A percentile compares a stretch with the other conserved stretches of the same genome.
phyloP scores from a whole-genome alignment of 2,329 filamentous ascomycete species.

The Venturia effusa region DNA sequence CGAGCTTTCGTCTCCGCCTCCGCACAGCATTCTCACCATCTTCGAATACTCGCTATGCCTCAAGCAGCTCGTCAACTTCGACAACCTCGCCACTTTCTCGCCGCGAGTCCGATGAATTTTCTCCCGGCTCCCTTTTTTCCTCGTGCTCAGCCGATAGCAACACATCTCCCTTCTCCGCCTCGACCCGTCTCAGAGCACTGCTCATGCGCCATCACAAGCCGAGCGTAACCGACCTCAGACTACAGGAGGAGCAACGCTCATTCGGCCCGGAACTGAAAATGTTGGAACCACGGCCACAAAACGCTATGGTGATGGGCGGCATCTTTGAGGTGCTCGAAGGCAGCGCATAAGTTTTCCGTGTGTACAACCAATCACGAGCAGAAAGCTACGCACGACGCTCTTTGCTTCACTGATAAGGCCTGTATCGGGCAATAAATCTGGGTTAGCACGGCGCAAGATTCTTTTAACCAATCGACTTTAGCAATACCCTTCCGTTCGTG shows the following conservation, averaged over 20 bases:
- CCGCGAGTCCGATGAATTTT: conserved; percentile 9
- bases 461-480: neutral
- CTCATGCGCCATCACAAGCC: conserved; percentile 19
- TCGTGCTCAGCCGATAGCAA: conserved; percentile 14
- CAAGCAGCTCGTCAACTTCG: conserved; percentile 1
- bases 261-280: conserved; percentile 17
- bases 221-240: conserved; percentile 21
- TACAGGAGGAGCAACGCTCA: conserved; percentile 19
- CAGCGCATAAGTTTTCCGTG: conserved; percentile 8
- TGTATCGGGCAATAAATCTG: neutral
- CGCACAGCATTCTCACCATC: conserved; percentile 7
- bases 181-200: conserved; percentile 9
- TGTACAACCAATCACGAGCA: neutral
- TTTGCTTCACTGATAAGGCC: neutral
- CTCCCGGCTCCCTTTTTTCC: conserved; percentile 13
- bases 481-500: neutral
- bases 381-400: neutral
- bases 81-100: conserved; percentile 9
- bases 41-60: neutral
- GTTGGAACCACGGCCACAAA: conserved; percentile 21
- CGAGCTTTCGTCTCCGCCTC: conserved; percentile 11
- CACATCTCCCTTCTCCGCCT: conserved; percentile 14
- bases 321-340: conserved; percentile 24
- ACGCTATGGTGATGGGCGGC: conserved; percentile 17
- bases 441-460: neutral